These are phyloP conservation scores for Fusarium dlaminii DNA, from an alignment of 2,329 filamentous ascomycete species.

Conservation along the genomic window DNA sequence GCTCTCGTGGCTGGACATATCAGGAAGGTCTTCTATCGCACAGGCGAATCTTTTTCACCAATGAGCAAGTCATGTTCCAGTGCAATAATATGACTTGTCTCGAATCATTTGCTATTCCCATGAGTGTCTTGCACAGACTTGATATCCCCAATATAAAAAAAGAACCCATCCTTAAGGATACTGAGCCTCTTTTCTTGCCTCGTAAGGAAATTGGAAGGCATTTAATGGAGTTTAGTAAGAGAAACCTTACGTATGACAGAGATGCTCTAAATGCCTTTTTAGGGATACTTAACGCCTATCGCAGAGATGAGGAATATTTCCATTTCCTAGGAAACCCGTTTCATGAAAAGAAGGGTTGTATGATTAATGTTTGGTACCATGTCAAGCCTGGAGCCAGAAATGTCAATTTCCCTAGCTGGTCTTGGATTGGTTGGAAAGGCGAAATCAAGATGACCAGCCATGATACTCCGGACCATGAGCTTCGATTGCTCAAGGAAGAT, in stretches of 20 bases:
- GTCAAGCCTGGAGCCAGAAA: fast-evolving
- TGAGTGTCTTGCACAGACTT: neutral
- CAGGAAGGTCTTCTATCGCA: neutral
- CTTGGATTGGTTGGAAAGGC: neutral
- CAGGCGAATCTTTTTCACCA: neutral
- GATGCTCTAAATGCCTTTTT: neutral
- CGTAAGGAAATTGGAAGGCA: fast-evolving
- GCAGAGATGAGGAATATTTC: fast-evolving
- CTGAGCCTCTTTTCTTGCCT: neutral
- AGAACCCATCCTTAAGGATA: neutral
- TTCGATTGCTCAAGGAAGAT: fast-evolving
- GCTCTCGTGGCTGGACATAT: neutral
- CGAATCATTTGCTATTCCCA: neutral
- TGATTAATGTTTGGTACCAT: neutral
- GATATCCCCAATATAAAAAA: neutral
- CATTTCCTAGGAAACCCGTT: neutral
- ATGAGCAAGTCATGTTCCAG: neutral
- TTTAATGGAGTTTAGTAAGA: neutral
- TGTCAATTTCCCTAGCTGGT: fast-evolving
- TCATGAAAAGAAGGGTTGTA: fast-evolving
- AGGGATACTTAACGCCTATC: neutral
- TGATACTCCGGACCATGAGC: fast-evolving
- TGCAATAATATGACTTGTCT: neutral
- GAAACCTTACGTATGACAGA: fast-evolving
- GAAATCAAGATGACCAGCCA: neutral